Evolutionary conservation across 495 filamentous ascomycete species (phyloP).

Genomic region (Neurospora sp.): DNA sequence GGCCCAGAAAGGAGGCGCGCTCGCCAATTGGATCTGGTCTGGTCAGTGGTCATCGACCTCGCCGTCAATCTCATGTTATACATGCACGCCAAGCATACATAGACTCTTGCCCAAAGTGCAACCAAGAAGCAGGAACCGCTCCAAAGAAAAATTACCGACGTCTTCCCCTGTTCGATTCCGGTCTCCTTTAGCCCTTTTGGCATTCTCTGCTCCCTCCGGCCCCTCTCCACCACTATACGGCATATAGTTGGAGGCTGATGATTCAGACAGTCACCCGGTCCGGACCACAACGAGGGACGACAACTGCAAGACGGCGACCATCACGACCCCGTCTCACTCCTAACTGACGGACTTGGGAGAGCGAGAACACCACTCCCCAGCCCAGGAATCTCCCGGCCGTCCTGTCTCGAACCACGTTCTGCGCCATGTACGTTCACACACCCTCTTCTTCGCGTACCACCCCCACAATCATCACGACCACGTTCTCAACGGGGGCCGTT

Average conservation of each 20-base stretch:
- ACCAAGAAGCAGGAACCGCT: conserved; percentile 23
- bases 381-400: not conserved
- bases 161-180: conserved; percentile 22
- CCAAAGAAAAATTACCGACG: conserved; percentile 20
- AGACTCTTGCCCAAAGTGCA: conserved; percentile 18
- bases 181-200: conserved; percentile 30
- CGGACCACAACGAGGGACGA: conserved; percentile 1
- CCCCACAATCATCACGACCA: conserved; percentile 6
- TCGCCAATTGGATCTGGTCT: conserved; percentile 23
- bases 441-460: conserved; percentile 15
- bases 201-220: conserved; percentile 17
- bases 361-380: conserved; percentile 1
- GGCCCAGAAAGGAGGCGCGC: conserved; percentile 14
- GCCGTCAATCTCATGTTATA: conserved; percentile 19
- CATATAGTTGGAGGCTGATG: conserved; percentile 19
- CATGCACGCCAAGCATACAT: conserved; percentile 28
- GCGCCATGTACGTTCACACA: conserved; percentile 20
- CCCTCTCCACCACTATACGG: conserved; percentile 28
- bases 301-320: not conserved
- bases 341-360: conserved; percentile 12
- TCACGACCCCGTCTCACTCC: not conserved
- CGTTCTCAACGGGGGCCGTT: conserved; percentile 23
- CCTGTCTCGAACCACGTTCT: conserved; percentile 10
- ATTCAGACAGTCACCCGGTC: not conserved
- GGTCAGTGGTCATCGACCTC: conserved; percentile 20